Base-by-base conservation (phyloP, 805 yeast species). In the Saitoella complicata region DNA sequence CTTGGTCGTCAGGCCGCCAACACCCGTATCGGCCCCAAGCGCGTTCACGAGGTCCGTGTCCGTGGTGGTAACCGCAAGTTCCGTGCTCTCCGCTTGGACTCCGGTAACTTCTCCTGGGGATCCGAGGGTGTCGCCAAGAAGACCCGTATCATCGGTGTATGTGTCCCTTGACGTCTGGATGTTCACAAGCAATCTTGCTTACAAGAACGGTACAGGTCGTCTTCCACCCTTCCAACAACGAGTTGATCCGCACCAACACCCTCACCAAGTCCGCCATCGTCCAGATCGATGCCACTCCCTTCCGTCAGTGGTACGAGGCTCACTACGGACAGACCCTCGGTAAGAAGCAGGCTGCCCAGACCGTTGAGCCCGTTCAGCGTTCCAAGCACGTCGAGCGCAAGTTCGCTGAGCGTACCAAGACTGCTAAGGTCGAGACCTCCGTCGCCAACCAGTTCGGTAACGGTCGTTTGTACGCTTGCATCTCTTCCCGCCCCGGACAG, bases 401-500 rank as follows among this genome's bases (percentile, higher is more conserved):
- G 73, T 80, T 84, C 68, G 94, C 95, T 68, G 66, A 94, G 54
- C 85, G 98, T 79, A 76, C 93, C 65, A 72, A 76, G 55, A 67
- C 72, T 55, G 78, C 97, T 61, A 75, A 78, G 74, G 75, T 86
- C 63, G 95, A 87, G 73, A 69, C 75, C 56, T 79, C 95, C 63
- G 88, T 91, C 61, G 88, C 85, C 67, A 67, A 88, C 65, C 98
- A 91, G 78, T 91, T 91, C 82, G 80, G 80, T 71, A 86, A 97
- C 62, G 98, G 98, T 78, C 87, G 88, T 75, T 81, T 91, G 65
- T 91, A 91, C 78, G 98, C 98, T 71, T 77, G 76, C 70, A 85
- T 91, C 69, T 86, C 98, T 58, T 91, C 98, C 49, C 86, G 98
- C 80, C 98, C 98, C 71, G 98, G 98, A 73, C 98, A 91, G 80